Evolutionary conservation across 2,329 filamentous ascomycete genomes (phyloP), one percentile per base, ranked within the genome.

Genomic region (Aspergillus pseudoviridinutans): DNA sequence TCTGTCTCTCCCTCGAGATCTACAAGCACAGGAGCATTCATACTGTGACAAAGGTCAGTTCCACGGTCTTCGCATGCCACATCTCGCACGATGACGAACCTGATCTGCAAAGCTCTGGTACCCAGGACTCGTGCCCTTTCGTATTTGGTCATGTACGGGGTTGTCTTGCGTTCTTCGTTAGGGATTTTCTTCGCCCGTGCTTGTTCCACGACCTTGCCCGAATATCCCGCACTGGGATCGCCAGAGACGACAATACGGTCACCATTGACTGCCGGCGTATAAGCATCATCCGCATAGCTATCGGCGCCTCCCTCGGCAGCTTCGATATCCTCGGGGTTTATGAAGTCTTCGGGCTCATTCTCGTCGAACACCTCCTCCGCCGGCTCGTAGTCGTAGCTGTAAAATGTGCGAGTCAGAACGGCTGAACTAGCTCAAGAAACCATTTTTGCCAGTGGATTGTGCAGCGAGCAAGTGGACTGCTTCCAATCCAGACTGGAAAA

Each of bases 71-170:
- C 24, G 28, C 4, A 24, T 35, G 38, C 7, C 49, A 53, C 9
- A 49, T 42, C 25, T 4, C 17, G n/a, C 17, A 47, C 44, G 25
- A 14, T 35, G 54, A 69, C 85, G 55, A 76, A 95, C 91, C 91
- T 97, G 72, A 99, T 97, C 78, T 99, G 94, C 72, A 97, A 77
- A 44, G 94, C 94, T 65, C 94, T 84, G 44, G 94, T 97, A 50
- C 94, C 94, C 63, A 99, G 79, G 58, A 99, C 93, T 71, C 94
- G 87, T 62, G 94, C 94, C 67, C 88, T 86, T 82, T 99, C 94
- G 78, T 99, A 99, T 80, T 99, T 99, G 65, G 94, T 99, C 93
- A 99, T 96, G 79, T 97, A 99, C 2, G 93, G 94, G 28, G 94
- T 99, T 8, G 94, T 99, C 25, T 86, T 89, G 68, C 94, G 87